Conservation (phyloP, 208 protist genomes). For the Ichthyophonus hoferi region DNA sequence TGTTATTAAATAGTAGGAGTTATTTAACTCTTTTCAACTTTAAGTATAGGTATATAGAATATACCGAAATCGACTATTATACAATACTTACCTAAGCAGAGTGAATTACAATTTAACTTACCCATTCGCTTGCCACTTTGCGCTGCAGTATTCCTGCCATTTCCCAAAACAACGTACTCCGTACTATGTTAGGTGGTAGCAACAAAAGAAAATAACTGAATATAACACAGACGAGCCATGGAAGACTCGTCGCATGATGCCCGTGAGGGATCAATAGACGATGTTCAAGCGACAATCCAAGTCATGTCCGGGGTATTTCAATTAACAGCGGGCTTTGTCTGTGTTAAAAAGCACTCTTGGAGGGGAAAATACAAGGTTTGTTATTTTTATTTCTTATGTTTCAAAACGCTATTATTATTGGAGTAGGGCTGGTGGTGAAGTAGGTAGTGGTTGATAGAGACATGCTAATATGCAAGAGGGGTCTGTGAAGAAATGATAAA, state of each 20-base stretch:
- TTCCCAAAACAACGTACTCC: neutral
- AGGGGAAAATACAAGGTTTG: constrained; percentile 2
- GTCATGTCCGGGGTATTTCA: neutral
- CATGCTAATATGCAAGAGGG: too few species aligned
- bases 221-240: neutral
- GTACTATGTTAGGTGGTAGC: neutral
- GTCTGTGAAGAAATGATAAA: too few species aligned
- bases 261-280: neutral
- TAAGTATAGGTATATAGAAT: neutral
- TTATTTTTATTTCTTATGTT: too few species aligned
- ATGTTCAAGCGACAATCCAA: neutral
- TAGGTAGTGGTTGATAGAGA: too few species aligned
- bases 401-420: too few species aligned
- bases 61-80: neutral
- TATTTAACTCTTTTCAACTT: neutral
- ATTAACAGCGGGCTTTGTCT: neutral
- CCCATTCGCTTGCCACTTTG: too few species aligned
- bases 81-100: neutral
- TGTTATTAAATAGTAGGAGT: neutral
- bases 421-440: too few species aligned
- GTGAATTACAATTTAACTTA: too few species aligned
- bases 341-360: neutral
- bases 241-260: neutral
- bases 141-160: too few species aligned
- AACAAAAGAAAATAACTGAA: neutral